These are phyloP conservation scores for Eutrema yunnanense DNA, from an alignment of 345 rosid genomes.

Conservation along the genomic window DNA sequence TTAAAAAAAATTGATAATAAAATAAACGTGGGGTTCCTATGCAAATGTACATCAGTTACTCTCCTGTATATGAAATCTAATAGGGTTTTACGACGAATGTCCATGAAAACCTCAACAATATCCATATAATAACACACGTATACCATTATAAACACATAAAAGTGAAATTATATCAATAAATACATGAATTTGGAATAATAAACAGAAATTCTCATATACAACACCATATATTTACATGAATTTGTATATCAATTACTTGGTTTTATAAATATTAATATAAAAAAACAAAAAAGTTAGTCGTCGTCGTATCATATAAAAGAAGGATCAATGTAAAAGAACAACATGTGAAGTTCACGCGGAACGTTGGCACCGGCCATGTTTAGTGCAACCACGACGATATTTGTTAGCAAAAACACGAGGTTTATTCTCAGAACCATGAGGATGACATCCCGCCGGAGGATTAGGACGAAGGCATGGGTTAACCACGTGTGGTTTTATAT, in stretches of 20 bases:
- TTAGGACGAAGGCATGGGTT: neutral
- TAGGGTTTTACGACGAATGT: too few relatives aligned
- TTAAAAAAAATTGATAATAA: too few relatives aligned
- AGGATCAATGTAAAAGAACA: neutral
- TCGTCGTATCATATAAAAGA: neutral
- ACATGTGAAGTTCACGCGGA: neutral
- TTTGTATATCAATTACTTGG: neutral
- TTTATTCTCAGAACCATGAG: neutral
- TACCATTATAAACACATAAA: too few relatives aligned
- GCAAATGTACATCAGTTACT: too few relatives aligned
- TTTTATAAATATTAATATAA: neutral
- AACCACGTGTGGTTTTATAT: neutral
- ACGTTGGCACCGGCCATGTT: neutral
- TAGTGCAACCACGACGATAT: slow-evolving; percentile 2
- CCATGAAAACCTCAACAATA: too few relatives aligned
- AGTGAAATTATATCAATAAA: neutral
- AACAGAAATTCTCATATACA: neutral
- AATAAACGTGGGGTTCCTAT: too few relatives aligned
- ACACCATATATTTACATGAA: neutral
- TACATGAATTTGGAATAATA: neutral
- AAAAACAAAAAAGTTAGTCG: neutral
- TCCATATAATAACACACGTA: too few relatives aligned
- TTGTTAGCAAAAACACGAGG: neutral
- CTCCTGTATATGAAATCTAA: too few relatives aligned
- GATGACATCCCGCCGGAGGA: slow-evolving; percentile 3